Percentiles rank a stretch among this genome's conserved stretches.
phyloP scores from a whole-genome alignment of 768 basidiomycete species.

The Leccinum incarnatum region DNA sequence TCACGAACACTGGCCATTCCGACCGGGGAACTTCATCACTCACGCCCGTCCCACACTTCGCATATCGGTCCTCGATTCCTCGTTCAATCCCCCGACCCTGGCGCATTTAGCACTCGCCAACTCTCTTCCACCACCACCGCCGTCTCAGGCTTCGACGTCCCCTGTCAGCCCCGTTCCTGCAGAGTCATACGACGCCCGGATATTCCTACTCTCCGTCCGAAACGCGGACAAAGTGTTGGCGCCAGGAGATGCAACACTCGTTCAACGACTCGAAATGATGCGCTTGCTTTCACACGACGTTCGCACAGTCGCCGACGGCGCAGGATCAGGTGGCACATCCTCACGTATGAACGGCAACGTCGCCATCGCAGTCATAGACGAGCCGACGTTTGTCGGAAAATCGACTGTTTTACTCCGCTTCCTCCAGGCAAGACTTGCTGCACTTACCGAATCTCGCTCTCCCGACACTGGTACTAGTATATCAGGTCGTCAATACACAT shows the following conservation, averaged over 20 bases:
- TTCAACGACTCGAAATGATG: slow-evolving; percentile 91
- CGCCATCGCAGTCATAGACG: slow-evolving; percentile 80
- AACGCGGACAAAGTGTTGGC: slow-evolving; percentile 83
- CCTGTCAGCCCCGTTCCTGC: background rate
- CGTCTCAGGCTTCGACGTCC: slow-evolving; percentile 1
- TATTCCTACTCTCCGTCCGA: slow-evolving; percentile 78
- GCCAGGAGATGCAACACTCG: slow-evolving; percentile 65
- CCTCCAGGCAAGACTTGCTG: slow-evolving; percentile 34
- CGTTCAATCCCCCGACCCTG: slow-evolving; percentile 88
- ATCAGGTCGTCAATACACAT: slow-evolving; percentile 8
- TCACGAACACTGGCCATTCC: slow-evolving; percentile 65
- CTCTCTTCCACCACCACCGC: slow-evolving; percentile 25
- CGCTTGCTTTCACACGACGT: slow-evolving; percentile 55
- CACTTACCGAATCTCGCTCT: background rate
- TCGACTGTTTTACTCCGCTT: slow-evolving; percentile 54
- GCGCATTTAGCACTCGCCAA: slow-evolving; percentile 81
- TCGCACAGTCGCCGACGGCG: background rate
- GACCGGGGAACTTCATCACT: slow-evolving; percentile 18
- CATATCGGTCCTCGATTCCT: slow-evolving; percentile 83
- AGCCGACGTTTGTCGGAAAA: slow-evolving; percentile 88
- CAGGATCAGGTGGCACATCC: background rate
- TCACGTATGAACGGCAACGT: slow-evolving; percentile 39
- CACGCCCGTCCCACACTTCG: slow-evolving; percentile 33
- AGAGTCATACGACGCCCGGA: slow-evolving; percentile 60
- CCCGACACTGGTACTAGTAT: background rate